Percentiles rank a stretch among this genome's conserved stretches.
phyloP scores from a whole-genome alignment of 495 filamentous ascomycete genomes.

The Pyrenopolyporus hunteri region DNA sequence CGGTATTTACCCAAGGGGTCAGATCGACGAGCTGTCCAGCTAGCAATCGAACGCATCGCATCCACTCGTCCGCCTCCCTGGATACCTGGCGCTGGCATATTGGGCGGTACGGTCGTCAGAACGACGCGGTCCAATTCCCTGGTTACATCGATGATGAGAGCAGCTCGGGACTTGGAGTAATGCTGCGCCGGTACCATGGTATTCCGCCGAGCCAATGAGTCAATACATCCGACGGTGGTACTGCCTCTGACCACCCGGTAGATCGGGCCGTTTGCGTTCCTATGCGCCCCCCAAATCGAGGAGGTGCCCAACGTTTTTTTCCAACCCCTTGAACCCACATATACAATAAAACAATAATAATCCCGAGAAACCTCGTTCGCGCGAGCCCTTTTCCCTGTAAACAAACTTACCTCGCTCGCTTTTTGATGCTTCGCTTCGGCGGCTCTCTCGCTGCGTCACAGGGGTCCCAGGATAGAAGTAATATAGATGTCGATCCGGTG shows the following conservation, averaged over 20 bases:
- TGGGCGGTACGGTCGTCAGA: slow-evolving; percentile 14
- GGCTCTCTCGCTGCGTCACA: slow-evolving; percentile 1
- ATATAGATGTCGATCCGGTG: too few species aligned
- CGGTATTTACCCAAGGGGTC: slow-evolving; percentile 24
- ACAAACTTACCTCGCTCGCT: neutral
- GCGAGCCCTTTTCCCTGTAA: neutral
- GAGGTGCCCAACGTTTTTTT: slow-evolving; percentile 11
- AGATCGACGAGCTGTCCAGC: slow-evolving; percentile 20
- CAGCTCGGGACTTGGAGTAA: slow-evolving; percentile 22
- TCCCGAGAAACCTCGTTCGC: slow-evolving; percentile 20
- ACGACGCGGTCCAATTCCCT: slow-evolving; percentile 5
- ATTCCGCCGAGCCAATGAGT: slow-evolving; percentile 34
- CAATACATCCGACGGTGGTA: slow-evolving; percentile 35
- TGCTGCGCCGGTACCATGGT: slow-evolving; percentile 22
- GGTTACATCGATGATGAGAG: slow-evolving; percentile 27
- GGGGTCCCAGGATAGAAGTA: too few species aligned
- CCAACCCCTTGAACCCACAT: neutral
- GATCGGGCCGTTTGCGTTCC: slow-evolving; percentile 28
- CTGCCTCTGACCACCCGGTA: slow-evolving; percentile 32
- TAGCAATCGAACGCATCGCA: slow-evolving; percentile 19
- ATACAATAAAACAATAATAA: too few species aligned
- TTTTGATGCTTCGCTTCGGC: slow-evolving; percentile 13
- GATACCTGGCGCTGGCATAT: slow-evolving; percentile 29
- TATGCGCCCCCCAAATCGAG: slow-evolving; percentile 23
- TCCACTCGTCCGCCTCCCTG: slow-evolving; percentile 14